Evolutionary conservation across 805 yeast species (phyloP).

Genomic region (Pichia paraexigua): DNA sequence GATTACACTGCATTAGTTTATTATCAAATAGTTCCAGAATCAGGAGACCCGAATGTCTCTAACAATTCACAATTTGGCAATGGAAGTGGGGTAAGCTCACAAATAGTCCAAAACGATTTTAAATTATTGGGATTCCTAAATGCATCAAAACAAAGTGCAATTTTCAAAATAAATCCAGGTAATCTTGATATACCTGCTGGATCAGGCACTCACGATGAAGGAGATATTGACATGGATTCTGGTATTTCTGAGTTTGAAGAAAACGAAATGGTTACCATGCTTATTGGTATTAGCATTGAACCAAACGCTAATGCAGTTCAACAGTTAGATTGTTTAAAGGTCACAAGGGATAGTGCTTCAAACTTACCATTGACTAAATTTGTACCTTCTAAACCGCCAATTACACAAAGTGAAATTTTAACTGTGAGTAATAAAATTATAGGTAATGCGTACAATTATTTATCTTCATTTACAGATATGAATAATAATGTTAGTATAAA

Average conservation of each 20-base stretch:
- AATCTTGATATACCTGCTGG: constrained; percentile 19
- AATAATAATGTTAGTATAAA: constrained; percentile 80
- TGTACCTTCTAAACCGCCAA: constrained; percentile 20
- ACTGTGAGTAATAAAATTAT: constrained; percentile 79
- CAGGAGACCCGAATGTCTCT: constrained; percentile 5
- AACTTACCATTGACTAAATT: constrained; percentile 28
- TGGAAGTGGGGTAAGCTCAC: background rate
- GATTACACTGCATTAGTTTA: constrained; percentile 77
- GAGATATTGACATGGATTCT: constrained; percentile 49
- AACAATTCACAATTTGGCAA: constrained; percentile 10
- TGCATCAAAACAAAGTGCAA: constrained; percentile 77
- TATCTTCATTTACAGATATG: constrained; percentile 78
- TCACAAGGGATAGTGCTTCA: constrained; percentile 14
- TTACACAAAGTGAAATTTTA: constrained; percentile 31
- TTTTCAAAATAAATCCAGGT: constrained; percentile 60
- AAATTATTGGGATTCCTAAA: constrained; percentile 58
- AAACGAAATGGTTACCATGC: constrained; percentile 12
- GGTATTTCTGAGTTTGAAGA: constrained; percentile 22
- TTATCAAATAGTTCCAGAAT: constrained; percentile 60
- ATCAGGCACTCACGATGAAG: constrained; percentile 14
- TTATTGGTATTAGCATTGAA: constrained; percentile 88
- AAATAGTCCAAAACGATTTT: constrained; percentile 36
- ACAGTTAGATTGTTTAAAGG: constrained; percentile 34
- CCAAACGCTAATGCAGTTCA: constrained; percentile 59
- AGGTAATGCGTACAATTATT: constrained; percentile 82